Evolutionary conservation across 345 rosid species (phyloP), one percentile per base, ranked within the genome.

Genomic region (Rubroshorea leprosula): DNA sequence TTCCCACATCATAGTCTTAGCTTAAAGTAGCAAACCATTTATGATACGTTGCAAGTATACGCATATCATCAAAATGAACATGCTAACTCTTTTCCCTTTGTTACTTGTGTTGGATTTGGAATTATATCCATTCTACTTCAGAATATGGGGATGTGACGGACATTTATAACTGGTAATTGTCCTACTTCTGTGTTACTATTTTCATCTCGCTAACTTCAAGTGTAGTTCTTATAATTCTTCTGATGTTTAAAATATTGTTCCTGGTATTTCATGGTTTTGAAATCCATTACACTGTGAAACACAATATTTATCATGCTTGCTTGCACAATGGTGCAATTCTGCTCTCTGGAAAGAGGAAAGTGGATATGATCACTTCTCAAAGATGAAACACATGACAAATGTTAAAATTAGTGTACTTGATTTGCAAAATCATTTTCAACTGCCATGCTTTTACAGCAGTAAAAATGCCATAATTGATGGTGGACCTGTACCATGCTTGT

Each of bases 81-180:
- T 22, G 39, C 23, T 20, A 44, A 5, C 47, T 26, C 47, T 59
- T 55, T 16, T 54, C 47, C 17, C 63, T 60, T 62, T 71, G 54
- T 21, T 57, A 13, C 22, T 35, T 16, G 23, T 50, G 31, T 35
- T 47, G 31, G 23, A 8, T 57, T 68, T 47, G 5, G 15, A 0
- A 29, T 35, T 63, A 8, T n/a, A 50, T 65, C 23, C 47, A 25
- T n/a, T 60, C 68, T 62, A 26, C 67, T 71, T 61, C 95, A 88
- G 98, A 88, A 66, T 92, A 88, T 68, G 98, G 98, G 66, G 95
- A 88, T 61, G 90, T 88, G 79, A 88, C 98, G 7, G 87, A 86
- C 76, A 86, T 92, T 60, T 92, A 92, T 74, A 92, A 74, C 76
- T 92, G 98, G 98, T 92, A 86, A 75, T 48, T 62, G 52, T 65